phyloP scores from a whole-genome alignment of 2,329 filamentous ascomycete species.

The Diplodia scrobiculata region DNA sequence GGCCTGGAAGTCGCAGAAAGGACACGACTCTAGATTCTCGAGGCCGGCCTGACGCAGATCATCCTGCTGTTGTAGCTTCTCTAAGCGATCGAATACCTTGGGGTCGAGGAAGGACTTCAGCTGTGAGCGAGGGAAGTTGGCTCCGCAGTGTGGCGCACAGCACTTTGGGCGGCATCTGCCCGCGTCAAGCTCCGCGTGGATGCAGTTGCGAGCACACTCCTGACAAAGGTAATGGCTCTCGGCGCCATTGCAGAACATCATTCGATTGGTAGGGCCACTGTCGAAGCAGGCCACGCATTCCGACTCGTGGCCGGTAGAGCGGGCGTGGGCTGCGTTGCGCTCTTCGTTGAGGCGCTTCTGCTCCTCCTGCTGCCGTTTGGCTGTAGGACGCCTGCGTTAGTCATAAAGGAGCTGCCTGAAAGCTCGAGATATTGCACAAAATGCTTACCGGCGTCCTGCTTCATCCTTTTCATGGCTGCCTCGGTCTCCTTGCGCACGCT shows the following conservation, averaged over 20 bases:
- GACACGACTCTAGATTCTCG: constrained; percentile 72
- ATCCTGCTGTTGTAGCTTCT: constrained; percentile 70
- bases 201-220: constrained; percentile 64
- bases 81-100: constrained; percentile 63
- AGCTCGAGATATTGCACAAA: background rate
- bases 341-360: constrained; percentile 39
- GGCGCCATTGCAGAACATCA: constrained; percentile 67
- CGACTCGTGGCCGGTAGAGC: constrained; percentile 51
- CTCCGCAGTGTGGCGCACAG: constrained; percentile 67
- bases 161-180: constrained; percentile 70
- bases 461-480: constrained; percentile 38
- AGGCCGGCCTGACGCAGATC: constrained; percentile 69
- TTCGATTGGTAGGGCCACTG: constrained; percentile 66
- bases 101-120: constrained; percentile 61
- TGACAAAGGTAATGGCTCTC: constrained; percentile 70
- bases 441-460: constrained; percentile 34
- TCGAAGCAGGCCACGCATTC: constrained; percentile 75
- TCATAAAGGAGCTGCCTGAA: constrained; percentile 6
- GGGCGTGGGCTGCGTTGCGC: constrained; percentile 40
- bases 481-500: constrained; percentile 13
- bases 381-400: constrained; percentile 29
- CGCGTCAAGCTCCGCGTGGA: constrained; percentile 68
- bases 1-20: constrained; percentile 79
- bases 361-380: constrained; percentile 37
- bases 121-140: constrained; percentile 60